A percentile compares a stretch with the other conserved stretches of the same genome.
These are phyloP conservation scores for Neofusicoccum umdonicola DNA, from an alignment of 2,329 filamentous ascomycete genomes.

Conservation along the genomic window DNA sequence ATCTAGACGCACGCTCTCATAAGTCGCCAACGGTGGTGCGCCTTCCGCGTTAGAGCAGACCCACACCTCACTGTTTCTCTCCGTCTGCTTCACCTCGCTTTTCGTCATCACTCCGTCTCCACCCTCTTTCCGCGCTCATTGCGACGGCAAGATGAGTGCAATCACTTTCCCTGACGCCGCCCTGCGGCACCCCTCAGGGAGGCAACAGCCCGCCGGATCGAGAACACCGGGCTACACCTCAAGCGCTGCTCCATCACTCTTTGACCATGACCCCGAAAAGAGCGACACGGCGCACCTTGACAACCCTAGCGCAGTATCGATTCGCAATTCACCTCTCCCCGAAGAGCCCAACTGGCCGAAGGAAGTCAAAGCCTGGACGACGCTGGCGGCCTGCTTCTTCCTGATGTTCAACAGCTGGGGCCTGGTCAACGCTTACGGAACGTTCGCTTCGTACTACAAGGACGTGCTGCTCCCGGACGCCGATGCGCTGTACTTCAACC, in stretches of 20 bases:
- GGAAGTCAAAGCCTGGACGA: slow-evolving; percentile 45
- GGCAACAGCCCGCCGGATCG: neutral
- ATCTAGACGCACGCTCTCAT: no score
- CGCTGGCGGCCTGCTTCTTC: slow-evolving; percentile 48
- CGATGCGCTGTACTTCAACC: slow-evolving; percentile 44
- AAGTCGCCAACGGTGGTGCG: neutral
- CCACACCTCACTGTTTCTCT: neutral
- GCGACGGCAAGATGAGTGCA: neutral
- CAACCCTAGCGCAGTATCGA: neutral
- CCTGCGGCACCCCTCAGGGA: neutral
- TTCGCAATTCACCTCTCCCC: no score
- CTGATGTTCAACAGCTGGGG: slow-evolving; percentile 53
- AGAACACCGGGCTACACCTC: neutral
- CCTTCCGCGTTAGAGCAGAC: neutral
- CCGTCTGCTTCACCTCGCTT: neutral
- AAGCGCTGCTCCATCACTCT: neutral
- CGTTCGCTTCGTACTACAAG: slow-evolving; percentile 50
- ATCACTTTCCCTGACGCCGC: neutral
- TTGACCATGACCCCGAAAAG: neutral
- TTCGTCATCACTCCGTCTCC: neutral
- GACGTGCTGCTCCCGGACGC: slow-evolving; percentile 41
- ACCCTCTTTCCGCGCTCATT: neutral
- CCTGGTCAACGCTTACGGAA: slow-evolving; percentile 51
- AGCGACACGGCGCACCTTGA: neutral
- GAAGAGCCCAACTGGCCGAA: slow-evolving; percentile 39